These are phyloP conservation scores for Chromosphaera perkinsii DNA, from an alignment of 208 protist genomes.

Conservation along the genomic window DNA sequence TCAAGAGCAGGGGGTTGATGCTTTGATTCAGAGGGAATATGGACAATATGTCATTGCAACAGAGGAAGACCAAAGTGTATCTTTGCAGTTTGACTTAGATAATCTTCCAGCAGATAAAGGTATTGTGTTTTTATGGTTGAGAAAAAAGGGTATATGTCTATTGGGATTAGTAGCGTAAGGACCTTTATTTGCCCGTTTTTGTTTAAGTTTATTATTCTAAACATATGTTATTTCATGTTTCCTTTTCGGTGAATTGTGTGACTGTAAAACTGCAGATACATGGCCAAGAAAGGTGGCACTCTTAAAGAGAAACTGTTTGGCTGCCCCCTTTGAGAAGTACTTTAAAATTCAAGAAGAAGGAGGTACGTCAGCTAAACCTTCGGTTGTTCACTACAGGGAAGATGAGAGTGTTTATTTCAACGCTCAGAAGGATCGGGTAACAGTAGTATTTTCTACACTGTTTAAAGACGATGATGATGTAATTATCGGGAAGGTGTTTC, in stretches of 20 bases:
- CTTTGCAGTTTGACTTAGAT: slow-evolving; percentile 15
- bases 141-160: too few species aligned
- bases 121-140: slow-evolving; percentile 1
- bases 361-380: not conserved
- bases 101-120: not conserved
- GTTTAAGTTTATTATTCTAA: too few species aligned
- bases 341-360: not conserved
- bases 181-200: too few species aligned
- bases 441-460: slow-evolving; percentile 24
- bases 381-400: not conserved
- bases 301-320: slow-evolving; percentile 18
- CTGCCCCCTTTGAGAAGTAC: slow-evolving; percentile 19
- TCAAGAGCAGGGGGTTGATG: not conserved
- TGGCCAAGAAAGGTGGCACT: slow-evolving; percentile 9
- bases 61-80: slow-evolving; percentile 8
- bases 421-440: slow-evolving; percentile 23
- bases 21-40: slow-evolving; percentile 6
- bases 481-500: slow-evolving; percentile 38
- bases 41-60: not conserved
- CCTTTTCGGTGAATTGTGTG: too few species aligned
- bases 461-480: slow-evolving; percentile 37
- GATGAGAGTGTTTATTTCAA: slow-evolving; percentile 1
- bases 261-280: too few species aligned
- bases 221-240: too few species aligned
- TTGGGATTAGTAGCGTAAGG: too few species aligned